Base-by-base conservation (phyloP, 768 basidiomycete species). In the Trametopsis cervina region DNA sequence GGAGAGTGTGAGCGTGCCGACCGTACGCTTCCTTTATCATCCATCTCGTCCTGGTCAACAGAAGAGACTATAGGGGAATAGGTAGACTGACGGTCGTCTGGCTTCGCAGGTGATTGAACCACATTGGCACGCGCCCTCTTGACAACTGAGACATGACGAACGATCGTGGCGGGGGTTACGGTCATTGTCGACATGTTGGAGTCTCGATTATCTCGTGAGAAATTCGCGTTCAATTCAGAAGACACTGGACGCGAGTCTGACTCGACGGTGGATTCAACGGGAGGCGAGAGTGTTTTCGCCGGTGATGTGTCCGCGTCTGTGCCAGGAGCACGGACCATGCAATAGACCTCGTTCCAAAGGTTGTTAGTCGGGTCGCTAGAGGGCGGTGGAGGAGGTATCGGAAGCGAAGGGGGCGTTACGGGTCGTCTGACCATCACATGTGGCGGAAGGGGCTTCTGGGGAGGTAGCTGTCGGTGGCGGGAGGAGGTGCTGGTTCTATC, bases 81-180 rank as follows among this genome's bases (percentile, higher is more conserved):
- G 4, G 50, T 22, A 2, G 40, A 42, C 15, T 46, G 38, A n/a
- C 11, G 25, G 15, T 36, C 40, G 4, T n/a, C 35, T 11, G 42
- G 37, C 40, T 38, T 33, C 22, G 40, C 18, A n/a, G 46, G 50
- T 11, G 54, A 49, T 17, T 21, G 17, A 4, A 51, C 22, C n/a
- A 51, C 49, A 24, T 50, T 53, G 6, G 56, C 50, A 9, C 52
- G 56, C 12, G 54, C 53, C 5, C 60, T 58, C 21, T 57, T 57
- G 20, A 53, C 49, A 9, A 63, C 52, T 35, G 61, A 52, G 6
- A 59, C 56, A 25, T 55, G 59, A 4, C 57, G 53, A 22, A 60
- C 57, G 41, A 63, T 63, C 37, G 60, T 63, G 15, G 62, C 62
- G n/a, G 60, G 60, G 45, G 60, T 61, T 13, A 63, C 58, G 9